Evolutionary conservation across 352 stramenopile species (phyloP), one percentile per base, ranked within the genome.

Genomic region (Phytopythium helicoides): DNA sequence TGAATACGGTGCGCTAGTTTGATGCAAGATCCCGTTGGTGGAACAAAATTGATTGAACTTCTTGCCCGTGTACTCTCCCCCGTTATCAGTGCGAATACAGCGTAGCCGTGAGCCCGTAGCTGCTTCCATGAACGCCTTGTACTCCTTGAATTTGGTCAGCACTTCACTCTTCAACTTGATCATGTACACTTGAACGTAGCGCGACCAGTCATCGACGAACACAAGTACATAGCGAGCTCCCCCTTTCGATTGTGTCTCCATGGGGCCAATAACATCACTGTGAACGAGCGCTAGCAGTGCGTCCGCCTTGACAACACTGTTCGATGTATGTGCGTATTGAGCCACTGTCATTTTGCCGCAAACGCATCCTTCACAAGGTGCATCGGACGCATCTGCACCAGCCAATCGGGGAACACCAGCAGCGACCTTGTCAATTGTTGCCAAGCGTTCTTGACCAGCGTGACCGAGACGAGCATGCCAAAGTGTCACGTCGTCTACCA

Each of bases 171-270:
- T 55, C 4, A 22, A 35, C 19, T 1, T 3, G 15, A 61, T 6
- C 14, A 56, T 23, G 19, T 55, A 55, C 0, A 60, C 42, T 0
- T 26, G 9, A 1, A 58, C 54, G 8, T 52, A 63, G 2, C 56
- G 38, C 3, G 53, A 57, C 21, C 37, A 56, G 28, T 69, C 48
- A 36, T 71, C 58, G 18, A 66, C 61, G 19, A 66, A 68, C 0
- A 41, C 60, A 2, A 75, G 34, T 0, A 66, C 39, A 33, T 54
- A 71, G 1, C 38, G 37, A 3, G 47, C 56, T 47, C 28, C 50
- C 2, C 47, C 34, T 28, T 39, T 37, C 26, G 60, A 67, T 38
- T 56, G 48, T n/a, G 33, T 36, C 3, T 26, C 47, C 31, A 61
- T 48, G 16, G 52, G 10, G 19, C 52, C 56, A 31, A 64, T 66